These are phyloP conservation scores for Byssochlamys sp. DNA, from an alignment of 2,329 filamentous ascomycete species.

Conservation along the genomic window DNA sequence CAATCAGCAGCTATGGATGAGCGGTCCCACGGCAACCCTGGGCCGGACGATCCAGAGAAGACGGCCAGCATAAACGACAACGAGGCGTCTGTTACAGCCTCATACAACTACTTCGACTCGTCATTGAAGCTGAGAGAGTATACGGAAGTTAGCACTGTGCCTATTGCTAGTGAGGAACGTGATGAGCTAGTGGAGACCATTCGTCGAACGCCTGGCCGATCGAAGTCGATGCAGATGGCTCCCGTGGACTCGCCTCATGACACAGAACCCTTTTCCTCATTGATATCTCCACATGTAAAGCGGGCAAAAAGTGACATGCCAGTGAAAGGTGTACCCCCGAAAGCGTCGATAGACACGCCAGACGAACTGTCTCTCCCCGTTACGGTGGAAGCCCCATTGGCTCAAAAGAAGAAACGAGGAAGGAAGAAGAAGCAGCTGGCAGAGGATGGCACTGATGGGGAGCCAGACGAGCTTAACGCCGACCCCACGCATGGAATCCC, in stretches of 20 bases:
- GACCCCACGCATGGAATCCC: not conserved
- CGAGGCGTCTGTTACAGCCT: not conserved
- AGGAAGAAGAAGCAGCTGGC: slow-evolving; percentile 20
- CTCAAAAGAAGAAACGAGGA: slow-evolving; percentile 18
- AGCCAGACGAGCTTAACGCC: slow-evolving; percentile 1
- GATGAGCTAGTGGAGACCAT: slow-evolving; percentile 2
- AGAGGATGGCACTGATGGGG: slow-evolving; percentile 1
- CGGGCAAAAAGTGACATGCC: slow-evolving; percentile 15
- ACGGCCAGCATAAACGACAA: not conserved
- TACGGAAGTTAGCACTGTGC: not conserved
- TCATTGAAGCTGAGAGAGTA: slow-evolving; percentile 7
- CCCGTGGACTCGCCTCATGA: slow-evolving; percentile 27
- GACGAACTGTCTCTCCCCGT: slow-evolving; percentile 22
- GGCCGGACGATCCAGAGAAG: not conserved
- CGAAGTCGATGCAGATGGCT: slow-evolving; percentile 16
- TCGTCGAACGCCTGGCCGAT: slow-evolving; percentile 11
- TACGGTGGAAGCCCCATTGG: slow-evolving; percentile 12
- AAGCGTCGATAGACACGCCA: slow-evolving; percentile 13
- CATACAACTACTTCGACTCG: slow-evolving; percentile 18
- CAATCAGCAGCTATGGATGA: not conserved
- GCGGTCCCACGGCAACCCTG: not conserved
- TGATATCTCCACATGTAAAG: slow-evolving; percentile 15
- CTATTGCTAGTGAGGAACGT: not conserved
- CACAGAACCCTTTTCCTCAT: slow-evolving; percentile 32
- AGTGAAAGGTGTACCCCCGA: slow-evolving; percentile 6